Percentiles rank a stretch among this genome's conserved stretches.
Conservation (phyloP, 192 early-diverging fungal species). For the Irineochytrium annulatum region DNA sequence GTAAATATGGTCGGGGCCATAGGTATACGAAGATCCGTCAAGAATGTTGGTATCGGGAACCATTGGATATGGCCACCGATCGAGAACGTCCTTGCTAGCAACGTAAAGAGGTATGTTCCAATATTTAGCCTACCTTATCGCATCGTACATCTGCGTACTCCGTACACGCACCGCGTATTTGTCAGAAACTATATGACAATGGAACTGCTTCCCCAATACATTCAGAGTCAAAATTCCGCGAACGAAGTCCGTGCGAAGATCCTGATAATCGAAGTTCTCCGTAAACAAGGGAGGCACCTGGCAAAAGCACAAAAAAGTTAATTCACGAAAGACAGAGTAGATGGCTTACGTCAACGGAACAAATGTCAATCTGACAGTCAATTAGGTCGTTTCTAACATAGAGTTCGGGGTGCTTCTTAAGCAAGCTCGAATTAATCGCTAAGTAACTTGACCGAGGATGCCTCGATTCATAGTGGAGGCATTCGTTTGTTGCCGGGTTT, state of each 20-base stretch:
- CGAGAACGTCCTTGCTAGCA: conserved; percentile 75
- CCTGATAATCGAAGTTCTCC: conserved; percentile 98
- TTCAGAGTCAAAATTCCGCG: conserved; percentile 85
- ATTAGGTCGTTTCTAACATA: conserved; percentile 87
- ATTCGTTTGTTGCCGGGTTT: conserved; percentile 70
- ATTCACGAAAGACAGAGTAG: conserved; percentile 6
- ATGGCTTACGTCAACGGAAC: conserved; percentile 70
- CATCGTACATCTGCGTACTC: conserved; percentile 70
- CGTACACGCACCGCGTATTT: conserved; percentile 64
- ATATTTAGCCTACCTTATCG: conserved; percentile 53
- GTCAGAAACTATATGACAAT: conserved; percentile 69
- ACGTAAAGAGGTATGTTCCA: conserved; percentile 5
- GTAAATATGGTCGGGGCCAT: conserved; percentile 78
- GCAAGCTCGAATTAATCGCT: conserved; percentile 53
- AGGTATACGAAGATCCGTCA: conserved; percentile 62
- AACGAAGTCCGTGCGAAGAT: conserved; percentile 84
- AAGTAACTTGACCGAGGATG: conserved; percentile 57
- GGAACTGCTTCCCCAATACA: conserved; percentile 80
- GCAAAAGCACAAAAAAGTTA: conserved; percentile 1
- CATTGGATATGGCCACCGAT: conserved; percentile 91
- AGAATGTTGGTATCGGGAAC: conserved; percentile 82
- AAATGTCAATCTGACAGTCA: conserved; percentile 90
- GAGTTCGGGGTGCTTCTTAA: conserved; percentile 55
- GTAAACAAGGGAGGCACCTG: conserved; percentile 85
- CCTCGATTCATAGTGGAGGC: conserved; percentile 72